Base-by-base conservation (phyloP, 2,329 filamentous ascomycete species). In the Penicillium sp. region DNA sequence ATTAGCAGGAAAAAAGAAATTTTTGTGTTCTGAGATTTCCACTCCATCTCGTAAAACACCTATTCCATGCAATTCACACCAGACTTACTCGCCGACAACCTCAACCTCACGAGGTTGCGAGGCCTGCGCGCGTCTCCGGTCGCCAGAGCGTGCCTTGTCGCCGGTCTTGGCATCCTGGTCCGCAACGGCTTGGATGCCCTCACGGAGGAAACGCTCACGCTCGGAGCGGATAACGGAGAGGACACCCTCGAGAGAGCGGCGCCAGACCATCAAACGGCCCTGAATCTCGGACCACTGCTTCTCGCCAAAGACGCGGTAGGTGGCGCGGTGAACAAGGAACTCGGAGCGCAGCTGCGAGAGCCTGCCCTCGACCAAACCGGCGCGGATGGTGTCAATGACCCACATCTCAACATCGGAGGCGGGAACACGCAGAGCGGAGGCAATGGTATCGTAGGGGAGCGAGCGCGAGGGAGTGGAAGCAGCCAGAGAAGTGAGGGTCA, bases 271-370 rank as follows among this genome's bases (percentile, higher is more conserved):
- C 64, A 98, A 78, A 55, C 92, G 82, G 56, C 87, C 89, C 53
- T 89, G 88, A 46, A 98, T 86, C 78, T 98, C 92, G 62, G 88
- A 84, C 90, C 95, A 98, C 78, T 98, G 93, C 80, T 95, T 95
- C 78, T 95, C 89, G 62, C 89, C 89, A 66, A 98, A 98, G 47
- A 96, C 91, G 55, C 93, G 86, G 81, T 97, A 96, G 53, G 90
- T 95, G 64, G 89, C 89, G 69, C 93, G 85, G 79, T 98, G 93
- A 55, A 98, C 89, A 46, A 96, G 80, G 80, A 98, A 97, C 56
- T 92, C 88, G 69, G 89, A 83, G 70, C 89, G 90, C 69, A 92
- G 81, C 77, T 98, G 93, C 51, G 88, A 93, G 61, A 98, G 83
- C 76, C 95, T 95, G 69, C 93, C 93, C 78, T 98, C 93, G 45